Evolutionary conservation across 2,329 filamentous ascomycete genomes (phyloP), one percentile per base, ranked within the genome.

Genomic region (Daldinia sp.): DNA sequence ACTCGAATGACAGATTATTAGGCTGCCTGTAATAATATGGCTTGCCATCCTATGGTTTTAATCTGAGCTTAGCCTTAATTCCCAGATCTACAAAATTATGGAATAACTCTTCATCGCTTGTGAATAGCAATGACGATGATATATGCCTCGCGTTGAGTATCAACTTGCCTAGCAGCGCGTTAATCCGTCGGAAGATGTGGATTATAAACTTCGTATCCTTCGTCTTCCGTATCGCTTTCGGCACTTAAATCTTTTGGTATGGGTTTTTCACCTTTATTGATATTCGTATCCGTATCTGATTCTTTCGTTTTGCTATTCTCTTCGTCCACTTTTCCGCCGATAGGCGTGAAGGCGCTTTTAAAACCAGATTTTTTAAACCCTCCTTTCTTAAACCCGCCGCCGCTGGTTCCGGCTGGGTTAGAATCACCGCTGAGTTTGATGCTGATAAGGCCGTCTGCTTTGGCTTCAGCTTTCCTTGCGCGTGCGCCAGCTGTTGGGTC

Each of bases 281-380:
- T 60, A 44, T 68, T 69, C 54, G 63, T 69, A 13, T 69, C 71
- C 58, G 74, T 71, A 23, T 72, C 72, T 3, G 74, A 72, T 18
- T 79, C 81, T 30, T 79, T 81, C n/a, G 82, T 81, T 30, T 81
- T 80, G 5, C 78, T 80, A 18, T 81, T 78, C 0, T 81, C 79
- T 23, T 84, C 83, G 33, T 81, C 82, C 65, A 81, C 80, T 12
- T 76, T 76, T 4, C 75, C 79, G 28, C 84, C 84, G 1, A 85
- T 85, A 1, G 87, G 81, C 4, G 86, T 86, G 81, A 94, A 92
- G 1, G 92, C 91, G 74, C 89, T 91, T 81, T 93, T 94, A 79
- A 94, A 94, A 0, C 92, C 93, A 1, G 91, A 90, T 77, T 95
- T 96, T 81, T 94, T 94, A 77, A 94, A 94, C 0, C 89, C 89